These are phyloP conservation scores for Backusella sp. DNA, from an alignment of 192 early-diverging fungal genomes.

Conservation along the genomic window DNA sequence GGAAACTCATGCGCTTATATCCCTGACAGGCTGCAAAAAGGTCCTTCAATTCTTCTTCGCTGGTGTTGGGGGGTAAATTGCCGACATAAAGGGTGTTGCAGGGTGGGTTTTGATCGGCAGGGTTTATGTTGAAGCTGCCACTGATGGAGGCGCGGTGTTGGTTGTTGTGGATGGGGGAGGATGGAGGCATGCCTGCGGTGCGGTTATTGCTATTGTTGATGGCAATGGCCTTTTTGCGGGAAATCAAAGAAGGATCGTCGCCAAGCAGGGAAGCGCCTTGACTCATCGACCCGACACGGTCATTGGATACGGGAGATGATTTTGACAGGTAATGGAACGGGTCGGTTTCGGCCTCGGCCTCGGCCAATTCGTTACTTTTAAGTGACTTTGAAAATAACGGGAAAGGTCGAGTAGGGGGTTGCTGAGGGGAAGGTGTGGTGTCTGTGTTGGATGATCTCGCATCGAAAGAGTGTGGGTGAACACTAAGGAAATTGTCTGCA, in stretches of 20 bases:
- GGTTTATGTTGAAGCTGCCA: not conserved
- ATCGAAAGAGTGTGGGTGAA: constrained; percentile 35
- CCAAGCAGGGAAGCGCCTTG: not conserved
- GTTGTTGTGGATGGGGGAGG: not conserved
- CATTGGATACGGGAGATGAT: constrained; percentile 15
- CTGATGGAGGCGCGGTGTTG: not conserved
- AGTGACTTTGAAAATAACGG: constrained; percentile 13
- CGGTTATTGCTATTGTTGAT: not conserved
- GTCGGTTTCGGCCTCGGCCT: constrained; percentile 9
- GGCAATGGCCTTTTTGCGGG: not conserved
- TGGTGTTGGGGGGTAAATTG: constrained; percentile 87
- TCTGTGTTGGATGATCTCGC: not conserved
- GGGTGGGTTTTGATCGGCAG: constrained; percentile 93
- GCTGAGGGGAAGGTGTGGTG: not conserved
- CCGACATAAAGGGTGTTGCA: constrained; percentile 99
- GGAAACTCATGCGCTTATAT: constrained; percentile 91
- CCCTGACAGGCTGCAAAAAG: constrained; percentile 79
- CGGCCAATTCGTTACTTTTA: not conserved
- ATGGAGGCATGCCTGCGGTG: not conserved
- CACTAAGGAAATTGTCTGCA: constrained; percentile 32
- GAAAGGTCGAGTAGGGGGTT: not conserved
- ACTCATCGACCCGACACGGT: not conserved
- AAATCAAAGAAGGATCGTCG: constrained; percentile 1
- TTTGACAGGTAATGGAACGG: constrained; percentile 25
- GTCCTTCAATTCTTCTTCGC: constrained; percentile 85